Percentiles rank a stretch among this genome's conserved stretches.
Conservation (phyloP, 441 rosid species). For the Pelargonium fulgidum region DNA sequence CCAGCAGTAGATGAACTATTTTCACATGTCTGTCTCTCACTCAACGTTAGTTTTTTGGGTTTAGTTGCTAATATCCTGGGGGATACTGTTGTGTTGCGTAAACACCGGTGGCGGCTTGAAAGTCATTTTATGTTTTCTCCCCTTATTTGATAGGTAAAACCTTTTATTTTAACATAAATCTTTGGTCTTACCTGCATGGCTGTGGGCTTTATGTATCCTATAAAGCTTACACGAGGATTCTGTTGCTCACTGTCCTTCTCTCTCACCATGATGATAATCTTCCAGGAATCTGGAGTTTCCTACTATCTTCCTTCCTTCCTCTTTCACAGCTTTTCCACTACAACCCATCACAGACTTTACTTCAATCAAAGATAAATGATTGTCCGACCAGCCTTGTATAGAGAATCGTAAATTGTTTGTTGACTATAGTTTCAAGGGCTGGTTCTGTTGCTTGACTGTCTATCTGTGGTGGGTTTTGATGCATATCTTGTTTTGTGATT, state of each 20-base stretch:
- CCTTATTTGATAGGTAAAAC: constrained; percentile 11
- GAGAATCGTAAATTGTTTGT: constrained; percentile 13
- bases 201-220: constrained; percentile 40
- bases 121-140: constrained; percentile 11
- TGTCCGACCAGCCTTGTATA: neutral
- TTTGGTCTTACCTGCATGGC: constrained; percentile 60
- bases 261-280: constrained; percentile 31
- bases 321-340: constrained; percentile 10
- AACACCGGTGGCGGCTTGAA: constrained; percentile 6
- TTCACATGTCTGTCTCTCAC: neutral
- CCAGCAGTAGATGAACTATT: no score
- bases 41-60: neutral
- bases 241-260: constrained; percentile 35
- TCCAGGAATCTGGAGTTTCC: constrained; percentile 19
- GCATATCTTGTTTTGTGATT: constrained; percentile 16
- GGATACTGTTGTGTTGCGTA: neutral
- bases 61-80: neutral
- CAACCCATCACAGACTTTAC: constrained; percentile 22
- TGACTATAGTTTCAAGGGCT: constrained; percentile 18
- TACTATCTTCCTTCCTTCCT: constrained; percentile 13
- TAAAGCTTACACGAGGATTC: constrained; percentile 61
- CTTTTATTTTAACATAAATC: constrained; percentile 17
- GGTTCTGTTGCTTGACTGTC: constrained; percentile 20
- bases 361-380: constrained; percentile 6
- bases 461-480: constrained; percentile 31